Evolutionary conservation across 371 early-diverging fungal species (phyloP).

Genomic region (Capillidium heterosporum): DNA sequence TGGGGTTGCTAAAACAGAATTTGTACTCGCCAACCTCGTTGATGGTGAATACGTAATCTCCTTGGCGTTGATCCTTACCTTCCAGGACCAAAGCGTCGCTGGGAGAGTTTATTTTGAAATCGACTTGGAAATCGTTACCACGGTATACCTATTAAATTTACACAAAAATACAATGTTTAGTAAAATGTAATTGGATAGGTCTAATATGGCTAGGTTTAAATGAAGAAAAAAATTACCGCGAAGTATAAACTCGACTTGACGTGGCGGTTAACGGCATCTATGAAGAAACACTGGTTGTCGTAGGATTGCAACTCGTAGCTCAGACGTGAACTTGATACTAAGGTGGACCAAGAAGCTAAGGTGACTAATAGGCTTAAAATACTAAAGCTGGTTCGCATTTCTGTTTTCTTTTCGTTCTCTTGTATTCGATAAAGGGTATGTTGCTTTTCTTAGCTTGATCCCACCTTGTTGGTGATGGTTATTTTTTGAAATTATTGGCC

Average conservation of each 20-base stretch:
- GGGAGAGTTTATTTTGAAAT: not conserved
- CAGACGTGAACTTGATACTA: not conserved
- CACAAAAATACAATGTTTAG: no score
- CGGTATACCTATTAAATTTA: not conserved
- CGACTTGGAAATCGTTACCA: conserved; percentile 5
- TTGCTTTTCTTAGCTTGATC: no score
- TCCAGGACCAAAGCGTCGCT: conserved; percentile 18
- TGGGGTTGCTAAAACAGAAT: conserved; percentile 86
- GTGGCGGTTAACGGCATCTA: not conserved
- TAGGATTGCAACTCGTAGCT: conserved; percentile 3
- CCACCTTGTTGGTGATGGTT: no score
- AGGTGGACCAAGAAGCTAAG: not conserved
- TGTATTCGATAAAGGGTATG: no score
- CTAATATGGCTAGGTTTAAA: not conserved
- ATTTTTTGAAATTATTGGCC: no score
- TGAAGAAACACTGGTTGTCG: conserved; percentile 2
- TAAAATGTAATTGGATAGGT: no score
- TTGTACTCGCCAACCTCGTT: conserved; percentile 66
- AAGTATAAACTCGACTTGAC: conserved; percentile 2
- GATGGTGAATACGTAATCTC: conserved; percentile 76
- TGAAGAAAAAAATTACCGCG: not conserved
- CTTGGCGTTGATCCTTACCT: conserved; percentile 72
- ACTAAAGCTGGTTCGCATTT: no score
- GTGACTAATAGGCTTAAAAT: not conserved
- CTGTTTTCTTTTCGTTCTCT: no score